A percentile compares a stretch with the other conserved stretches of the same genome.
Conservation (phyloP, 139 green algal species). For the Asterochloris erici region DNA sequence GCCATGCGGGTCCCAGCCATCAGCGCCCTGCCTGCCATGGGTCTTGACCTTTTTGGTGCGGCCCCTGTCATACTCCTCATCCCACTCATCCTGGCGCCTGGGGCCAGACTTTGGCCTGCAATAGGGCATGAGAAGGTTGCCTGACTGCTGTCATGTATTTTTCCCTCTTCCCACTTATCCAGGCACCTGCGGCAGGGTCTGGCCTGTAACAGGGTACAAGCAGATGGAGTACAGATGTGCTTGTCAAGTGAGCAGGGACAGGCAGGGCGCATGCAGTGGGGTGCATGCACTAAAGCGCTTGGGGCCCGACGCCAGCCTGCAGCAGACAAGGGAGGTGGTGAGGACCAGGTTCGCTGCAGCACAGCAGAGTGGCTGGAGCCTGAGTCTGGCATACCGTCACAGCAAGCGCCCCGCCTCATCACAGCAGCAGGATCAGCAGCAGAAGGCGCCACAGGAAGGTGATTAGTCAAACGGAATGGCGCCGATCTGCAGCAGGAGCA, state of each 20-base stretch:
- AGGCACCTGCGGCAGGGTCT: neutral
- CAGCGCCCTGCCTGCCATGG: constrained; percentile 1
- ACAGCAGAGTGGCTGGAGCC: no score
- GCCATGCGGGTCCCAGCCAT: constrained; percentile 2
- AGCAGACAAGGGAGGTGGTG: no score
- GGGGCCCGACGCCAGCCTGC: no score
- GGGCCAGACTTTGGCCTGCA: constrained; percentile 4
- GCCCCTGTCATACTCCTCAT: constrained; percentile 47
- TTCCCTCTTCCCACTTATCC: neutral
- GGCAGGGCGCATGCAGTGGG: neutral
- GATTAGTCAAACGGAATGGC: no score
- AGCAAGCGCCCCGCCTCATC: no score
- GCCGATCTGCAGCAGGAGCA: no score
- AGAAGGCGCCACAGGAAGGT: no score
- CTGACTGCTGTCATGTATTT: neutral
- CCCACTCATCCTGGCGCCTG: constrained; percentile 35
- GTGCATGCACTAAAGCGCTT: neutral
- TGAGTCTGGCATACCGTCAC: no score
- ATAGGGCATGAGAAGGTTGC: neutral
- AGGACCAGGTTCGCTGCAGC: no score
- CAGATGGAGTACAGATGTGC: no score
- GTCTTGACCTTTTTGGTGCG: constrained; percentile 40
- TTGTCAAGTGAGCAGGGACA: neutral
- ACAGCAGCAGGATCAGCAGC: no score
- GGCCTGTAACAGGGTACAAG: neutral